Evolutionary conservation across 202 grass and related monocot genomes (phyloP).

Genomic region (Miscanthus sacchariflorus): DNA sequence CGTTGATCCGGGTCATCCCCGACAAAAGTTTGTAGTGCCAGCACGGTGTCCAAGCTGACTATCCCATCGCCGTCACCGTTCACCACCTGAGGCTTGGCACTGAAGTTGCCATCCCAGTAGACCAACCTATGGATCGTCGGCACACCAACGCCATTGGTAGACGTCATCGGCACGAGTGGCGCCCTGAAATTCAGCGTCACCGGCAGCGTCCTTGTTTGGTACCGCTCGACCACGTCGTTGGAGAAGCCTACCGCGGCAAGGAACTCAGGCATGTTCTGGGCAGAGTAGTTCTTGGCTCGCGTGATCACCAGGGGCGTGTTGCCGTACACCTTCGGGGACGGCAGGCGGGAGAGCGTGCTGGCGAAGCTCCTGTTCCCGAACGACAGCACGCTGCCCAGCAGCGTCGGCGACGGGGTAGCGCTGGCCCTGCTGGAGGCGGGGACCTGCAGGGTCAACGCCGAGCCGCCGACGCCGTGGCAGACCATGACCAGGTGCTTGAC

Average conservation of each 20-base stretch:
- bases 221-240: not conserved
- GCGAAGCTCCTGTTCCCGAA: not conserved
- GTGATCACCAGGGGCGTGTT: not conserved
- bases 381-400: not conserved
- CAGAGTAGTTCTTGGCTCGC: not conserved
- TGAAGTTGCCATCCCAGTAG: not conserved
- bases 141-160: not conserved
- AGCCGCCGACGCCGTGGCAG: not conserved
- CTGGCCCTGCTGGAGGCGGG: not conserved
- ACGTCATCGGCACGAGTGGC: not conserved
- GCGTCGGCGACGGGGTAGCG: not conserved
- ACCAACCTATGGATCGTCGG: not conserved
- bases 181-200: not conserved
- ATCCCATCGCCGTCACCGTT: not conserved
- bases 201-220: not conserved
- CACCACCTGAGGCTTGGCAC: not conserved
- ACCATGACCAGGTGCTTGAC: slow-evolving; percentile 17
- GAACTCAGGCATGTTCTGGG: not conserved
- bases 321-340: slow-evolving; percentile 2
- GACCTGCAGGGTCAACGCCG: not conserved
- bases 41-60: not conserved
- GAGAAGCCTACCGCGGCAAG: not conserved
- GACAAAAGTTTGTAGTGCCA: not conserved
- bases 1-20: not conserved
- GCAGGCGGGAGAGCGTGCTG: not conserved